Evolutionary conservation across 2,329 filamentous ascomycete species (phyloP).

Genomic region (Cladobotryum mycophilum): DNA sequence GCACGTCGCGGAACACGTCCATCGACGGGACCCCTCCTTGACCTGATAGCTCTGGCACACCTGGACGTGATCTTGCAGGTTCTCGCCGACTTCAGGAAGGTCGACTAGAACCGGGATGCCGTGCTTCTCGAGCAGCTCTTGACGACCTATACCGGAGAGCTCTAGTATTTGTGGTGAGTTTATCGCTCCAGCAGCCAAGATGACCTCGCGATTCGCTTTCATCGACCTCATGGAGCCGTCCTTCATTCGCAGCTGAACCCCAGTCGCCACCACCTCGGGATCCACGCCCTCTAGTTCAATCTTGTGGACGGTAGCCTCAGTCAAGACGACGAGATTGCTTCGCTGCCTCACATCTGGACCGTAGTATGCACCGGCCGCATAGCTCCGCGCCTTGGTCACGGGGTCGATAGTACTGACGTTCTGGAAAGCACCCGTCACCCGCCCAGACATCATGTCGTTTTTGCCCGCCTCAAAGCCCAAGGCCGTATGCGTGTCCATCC

Average conservation of each 20-base stretch:
- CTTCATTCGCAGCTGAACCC: constrained; percentile 25
- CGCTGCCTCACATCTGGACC: constrained; percentile 24
- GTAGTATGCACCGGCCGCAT: constrained; percentile 29
- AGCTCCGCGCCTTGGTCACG: constrained; percentile 26
- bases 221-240: constrained; percentile 30
- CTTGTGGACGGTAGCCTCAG: constrained; percentile 28
- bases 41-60: constrained; percentile 25
- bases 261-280: constrained; percentile 23
- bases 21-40: constrained; percentile 23
- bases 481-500: constrained; percentile 29
- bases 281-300: constrained; percentile 21
- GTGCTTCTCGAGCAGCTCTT: constrained; percentile 24
- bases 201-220: constrained; percentile 28
- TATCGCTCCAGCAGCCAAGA: constrained; percentile 14
- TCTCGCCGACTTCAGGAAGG: constrained; percentile 33
- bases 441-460: constrained; percentile 26
- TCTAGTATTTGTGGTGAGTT: constrained; percentile 24
- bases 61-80: constrained; percentile 33
- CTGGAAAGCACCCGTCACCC: constrained; percentile 28
- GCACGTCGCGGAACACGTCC: constrained; percentile 28
- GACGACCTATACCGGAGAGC: constrained; percentile 28
- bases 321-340: constrained; percentile 30
- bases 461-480: constrained; percentile 21
- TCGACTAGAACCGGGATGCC: constrained; percentile 28
- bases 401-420: constrained; percentile 26